Evolutionary conservation across 768 basidiomycete species (phyloP), one percentile per base, ranked within the genome.

Genomic region (Pleurotus cornucopiae): DNA sequence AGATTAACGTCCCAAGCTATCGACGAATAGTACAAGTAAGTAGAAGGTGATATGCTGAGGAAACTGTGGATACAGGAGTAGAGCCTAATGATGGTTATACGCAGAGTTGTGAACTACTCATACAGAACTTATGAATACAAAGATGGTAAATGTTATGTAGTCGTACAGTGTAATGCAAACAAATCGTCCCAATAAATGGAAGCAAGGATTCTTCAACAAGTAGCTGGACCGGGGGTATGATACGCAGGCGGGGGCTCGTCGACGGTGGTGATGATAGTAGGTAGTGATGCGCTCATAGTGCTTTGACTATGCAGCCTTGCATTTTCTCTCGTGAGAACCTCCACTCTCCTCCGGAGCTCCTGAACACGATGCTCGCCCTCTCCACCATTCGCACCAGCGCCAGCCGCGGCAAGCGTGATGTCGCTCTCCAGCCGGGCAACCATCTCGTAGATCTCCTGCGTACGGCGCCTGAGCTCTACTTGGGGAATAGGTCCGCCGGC

Each of bases 391-490:
- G 38, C 20, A 12, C 37, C 37, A 18, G 34, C 38, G 7, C 30
- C 30, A n/a, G 51, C 51, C 4, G 51, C 51, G 11, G 51, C 51
- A 14, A 53, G 26, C 16, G 51, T 39, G 6, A 53, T 53, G 23
- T 53, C 51, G 2, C 41, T 20, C 39, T 53, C 51, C 37, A 53
- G 41, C 16, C 51, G 51, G 20, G 51, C 51, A 14, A 53, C 51
- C 51, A 53, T 53, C n/a, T 53, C 51, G 38, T 53, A 53, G 34
- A 53, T 53, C n/a, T 53, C 51, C n/a, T 53, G 51, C 20, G 51
- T 53, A 20, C 51, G 37, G n/a, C 51, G 37, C 23, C 51, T 23
- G 16, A 53, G 51, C 26, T 53, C 51, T 11, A 53, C 51, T 18
- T 53, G 51, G n/a, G 51, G 51, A 5, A 53, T 53, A 23, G 48